phyloP scores from a whole-genome alignment of 441 rosid species.

The Jatropha multifida region DNA sequence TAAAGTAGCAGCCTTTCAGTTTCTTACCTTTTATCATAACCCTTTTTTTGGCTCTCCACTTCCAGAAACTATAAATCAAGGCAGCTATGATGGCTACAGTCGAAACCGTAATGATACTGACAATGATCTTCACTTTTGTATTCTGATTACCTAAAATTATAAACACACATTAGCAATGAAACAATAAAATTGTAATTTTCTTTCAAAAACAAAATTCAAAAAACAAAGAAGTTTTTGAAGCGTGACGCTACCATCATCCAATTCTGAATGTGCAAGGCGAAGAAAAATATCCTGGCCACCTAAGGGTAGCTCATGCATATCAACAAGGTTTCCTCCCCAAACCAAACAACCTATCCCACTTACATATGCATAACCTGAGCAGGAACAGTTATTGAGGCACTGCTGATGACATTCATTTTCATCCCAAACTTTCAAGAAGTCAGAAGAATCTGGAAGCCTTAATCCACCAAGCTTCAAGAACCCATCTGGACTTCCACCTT shows the following conservation, averaged over 20 bases:
- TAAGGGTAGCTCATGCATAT: slow-evolving; percentile 15
- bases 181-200: background rate
- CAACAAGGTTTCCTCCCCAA: slow-evolving; percentile 18
- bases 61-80: slow-evolving; percentile 7
- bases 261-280: slow-evolving; percentile 19
- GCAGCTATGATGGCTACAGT: background rate
- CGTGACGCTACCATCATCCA: slow-evolving; percentile 2
- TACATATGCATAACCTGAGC: slow-evolving; percentile 22
- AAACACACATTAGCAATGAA: background rate
- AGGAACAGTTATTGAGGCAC: slow-evolving; percentile 18
- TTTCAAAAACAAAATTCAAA: background rate
- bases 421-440: background rate
- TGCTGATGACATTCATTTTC: slow-evolving; percentile 15
- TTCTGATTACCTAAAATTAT: slow-evolving; percentile 8
- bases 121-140: background rate
- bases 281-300: slow-evolving; percentile 24
- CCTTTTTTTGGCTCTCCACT: slow-evolving; percentile 5
- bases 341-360: slow-evolving; percentile 18
- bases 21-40: slow-evolving; percentile 16
- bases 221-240: background rate
- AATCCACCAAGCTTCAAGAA: slow-evolving; percentile 19
- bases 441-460: slow-evolving; percentile 8
- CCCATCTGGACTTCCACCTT: slow-evolving; percentile 15
- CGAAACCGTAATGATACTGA: background rate
- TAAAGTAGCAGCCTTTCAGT: background rate